These are phyloP conservation scores for Malassezia arunalokei DNA, from an alignment of 1,284 basidiomycete genomes.

Conservation along the genomic window DNA sequence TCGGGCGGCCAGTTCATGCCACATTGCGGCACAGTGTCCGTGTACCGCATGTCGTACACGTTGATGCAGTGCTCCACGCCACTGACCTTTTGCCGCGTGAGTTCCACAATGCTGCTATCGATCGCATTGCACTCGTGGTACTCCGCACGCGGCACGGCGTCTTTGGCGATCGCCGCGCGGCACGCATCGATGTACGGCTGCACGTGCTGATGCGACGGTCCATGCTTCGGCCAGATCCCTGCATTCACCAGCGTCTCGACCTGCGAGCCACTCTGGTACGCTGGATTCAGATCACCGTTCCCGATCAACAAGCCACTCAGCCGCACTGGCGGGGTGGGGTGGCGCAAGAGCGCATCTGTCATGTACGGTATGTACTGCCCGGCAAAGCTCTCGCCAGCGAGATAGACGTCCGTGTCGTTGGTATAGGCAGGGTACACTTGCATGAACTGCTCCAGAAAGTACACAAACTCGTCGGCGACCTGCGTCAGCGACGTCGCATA, in stretches of 20 bases:
- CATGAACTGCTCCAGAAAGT: constrained; percentile 80
- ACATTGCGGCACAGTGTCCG: constrained; percentile 74
- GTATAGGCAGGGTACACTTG: constrained; percentile 76
- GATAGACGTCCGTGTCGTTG: constrained; percentile 46
- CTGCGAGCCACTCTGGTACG: constrained; percentile 77
- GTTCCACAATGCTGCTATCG: constrained; percentile 54
- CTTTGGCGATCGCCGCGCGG: constrained; percentile 46
- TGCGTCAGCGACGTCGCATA: constrained; percentile 60
- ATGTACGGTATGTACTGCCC: constrained; percentile 47
- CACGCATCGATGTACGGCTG: constrained; percentile 56
- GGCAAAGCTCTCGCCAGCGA: constrained; percentile 19
- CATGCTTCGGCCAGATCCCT: constrained; percentile 62
- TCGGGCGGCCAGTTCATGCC: constrained; percentile 99
- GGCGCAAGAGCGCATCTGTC: constrained; percentile 65
- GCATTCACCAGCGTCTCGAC: constrained; percentile 73
- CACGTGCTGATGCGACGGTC: constrained; percentile 50
- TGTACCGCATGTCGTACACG: constrained; percentile 81
- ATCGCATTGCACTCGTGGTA: constrained; percentile 65
- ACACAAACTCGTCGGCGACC: constrained; percentile 66
- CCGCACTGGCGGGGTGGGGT: constrained; percentile 52
- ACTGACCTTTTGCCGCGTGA: background rate
- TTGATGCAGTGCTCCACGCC: constrained; percentile 60
- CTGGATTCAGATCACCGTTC: constrained; percentile 91
- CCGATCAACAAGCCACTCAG: constrained; percentile 79
- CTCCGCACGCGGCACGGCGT: background rate